Evolutionary conservation across 2,329 filamentous ascomycete genomes (phyloP).

Genomic region (Monosporascus sp.): DNA sequence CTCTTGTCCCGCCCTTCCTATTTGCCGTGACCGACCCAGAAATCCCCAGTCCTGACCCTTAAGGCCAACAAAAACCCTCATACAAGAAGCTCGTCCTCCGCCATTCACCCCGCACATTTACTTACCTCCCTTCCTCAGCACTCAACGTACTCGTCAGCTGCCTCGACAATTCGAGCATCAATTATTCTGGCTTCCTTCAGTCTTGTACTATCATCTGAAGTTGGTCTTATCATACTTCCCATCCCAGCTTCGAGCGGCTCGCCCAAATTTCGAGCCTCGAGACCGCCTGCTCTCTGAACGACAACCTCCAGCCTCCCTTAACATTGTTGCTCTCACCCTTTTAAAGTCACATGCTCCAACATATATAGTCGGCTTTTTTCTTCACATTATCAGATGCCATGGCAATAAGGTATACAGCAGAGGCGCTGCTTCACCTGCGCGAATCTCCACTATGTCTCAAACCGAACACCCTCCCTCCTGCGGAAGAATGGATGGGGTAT

Average conservation of each 20-base stretch:
- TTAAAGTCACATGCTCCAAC: neutral
- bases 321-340: neutral
- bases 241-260: neutral
- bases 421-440: slow-evolving; percentile 69
- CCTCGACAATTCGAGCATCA: neutral
- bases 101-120: no score
- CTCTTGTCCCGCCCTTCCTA: no score
- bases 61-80: no score
- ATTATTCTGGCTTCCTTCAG: neutral
- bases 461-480: slow-evolving; percentile 71
- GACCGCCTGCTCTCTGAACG: neutral
- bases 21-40: no score
- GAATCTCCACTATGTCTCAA: slow-evolving; percentile 79
- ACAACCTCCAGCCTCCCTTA: neutral
- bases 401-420: slow-evolving; percentile 66
- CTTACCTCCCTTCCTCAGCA: no score
- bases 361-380: neutral
- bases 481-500: slow-evolving; percentile 97
- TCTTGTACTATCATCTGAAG: neutral
- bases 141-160: no score
- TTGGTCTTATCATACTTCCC: neutral
- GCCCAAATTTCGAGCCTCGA: neutral
- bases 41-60: no score
- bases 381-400: slow-evolving; percentile 31
- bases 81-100: no score